Percentiles rank a stretch among this genome's conserved stretches.
Evolutionary conservation across 148 eudicot species (phyloP).

Genomic region (Camellia japonica): DNA sequence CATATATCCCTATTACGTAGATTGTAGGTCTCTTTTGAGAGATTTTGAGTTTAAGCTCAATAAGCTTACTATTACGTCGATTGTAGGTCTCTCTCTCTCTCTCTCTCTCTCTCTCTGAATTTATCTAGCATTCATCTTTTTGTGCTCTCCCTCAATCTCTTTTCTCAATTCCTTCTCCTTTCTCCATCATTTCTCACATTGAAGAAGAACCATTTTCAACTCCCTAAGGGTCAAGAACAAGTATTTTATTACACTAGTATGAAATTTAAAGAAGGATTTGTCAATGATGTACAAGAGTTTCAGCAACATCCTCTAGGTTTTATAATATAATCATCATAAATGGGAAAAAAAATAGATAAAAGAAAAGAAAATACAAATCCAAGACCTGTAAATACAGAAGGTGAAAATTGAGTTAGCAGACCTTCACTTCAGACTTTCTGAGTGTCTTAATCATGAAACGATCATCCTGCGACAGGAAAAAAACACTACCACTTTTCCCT

Average conservation of each 20-base stretch:
- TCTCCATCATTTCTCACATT: background rate
- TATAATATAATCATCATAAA: background rate
- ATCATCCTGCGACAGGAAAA: slow-evolving; percentile 96
- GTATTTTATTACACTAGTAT: background rate
- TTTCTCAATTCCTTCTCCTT: background rate
- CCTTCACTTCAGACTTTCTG: slow-evolving; percentile 94
- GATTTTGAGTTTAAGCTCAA: too few species aligned
- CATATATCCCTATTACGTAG: background rate
- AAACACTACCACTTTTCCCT: slow-evolving; percentile 96
- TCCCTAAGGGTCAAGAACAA: background rate
- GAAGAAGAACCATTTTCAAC: background rate
- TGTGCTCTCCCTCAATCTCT: background rate
- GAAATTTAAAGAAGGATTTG: background rate
- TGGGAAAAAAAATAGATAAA: background rate
- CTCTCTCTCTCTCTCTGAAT: background rate
- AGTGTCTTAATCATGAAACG: slow-evolving; percentile 98
- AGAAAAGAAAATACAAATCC: background rate
- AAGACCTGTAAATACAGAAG: background rate
- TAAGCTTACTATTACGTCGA: too few species aligned
- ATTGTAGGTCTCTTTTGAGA: background rate
- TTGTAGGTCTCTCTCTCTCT: too few species aligned
- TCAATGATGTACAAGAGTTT: background rate
- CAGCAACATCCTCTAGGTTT: background rate
- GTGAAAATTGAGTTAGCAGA: slow-evolving; percentile 23
- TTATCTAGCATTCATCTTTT: background rate